Evolutionary conservation across 1,139 yeast species (phyloP), one percentile per base, ranked within the genome.

Genomic region (Sugiyamaella novakii): DNA sequence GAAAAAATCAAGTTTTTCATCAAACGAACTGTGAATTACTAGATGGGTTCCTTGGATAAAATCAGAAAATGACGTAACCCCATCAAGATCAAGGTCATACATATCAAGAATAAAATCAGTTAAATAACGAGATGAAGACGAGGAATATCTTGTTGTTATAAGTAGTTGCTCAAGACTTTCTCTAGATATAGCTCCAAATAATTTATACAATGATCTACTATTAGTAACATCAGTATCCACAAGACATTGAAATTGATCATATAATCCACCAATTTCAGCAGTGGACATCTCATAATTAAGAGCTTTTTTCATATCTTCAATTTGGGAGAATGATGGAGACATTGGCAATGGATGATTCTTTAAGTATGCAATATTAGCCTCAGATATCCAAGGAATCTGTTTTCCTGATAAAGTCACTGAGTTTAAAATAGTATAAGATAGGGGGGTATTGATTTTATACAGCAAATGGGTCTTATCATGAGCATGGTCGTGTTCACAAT

Each of bases 181-280:
- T 14, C 5, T 14, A 5, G 50, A 46, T n/a, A 46, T 46, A n/a
- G 39, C 44, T 1, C 52, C 48, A 14, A 25, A 19, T 14, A 7
- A 8, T 8, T 21, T 15, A 12, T 11, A 43, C 7, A 33, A 5
- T 10, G 24, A 11, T 8, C 25, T 19, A 7, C 10, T 15, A 10
- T 27, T 31, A 3, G 17, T 15, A 19, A 33, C 35, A 21, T 40
- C 34, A 15, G 42, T 39, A 31, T 59, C 59, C 4, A 55, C 57
- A 17, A 63, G 53, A 17, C 57, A 52, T 30, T 49, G 48, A 48
- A 59, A 63, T 48, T 62, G 64, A 17, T 58, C 61, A 35, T 56
- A 58, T 21, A 62, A 51, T 5, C 63, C 62, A 31, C 55, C 61
- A 8, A 61, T 50, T 22, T 62, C 64, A 11, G 55, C 49, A 11